Evolutionary conservation across 257 asterid species (phyloP).

Genomic region (Paulownia fortunei): DNA sequence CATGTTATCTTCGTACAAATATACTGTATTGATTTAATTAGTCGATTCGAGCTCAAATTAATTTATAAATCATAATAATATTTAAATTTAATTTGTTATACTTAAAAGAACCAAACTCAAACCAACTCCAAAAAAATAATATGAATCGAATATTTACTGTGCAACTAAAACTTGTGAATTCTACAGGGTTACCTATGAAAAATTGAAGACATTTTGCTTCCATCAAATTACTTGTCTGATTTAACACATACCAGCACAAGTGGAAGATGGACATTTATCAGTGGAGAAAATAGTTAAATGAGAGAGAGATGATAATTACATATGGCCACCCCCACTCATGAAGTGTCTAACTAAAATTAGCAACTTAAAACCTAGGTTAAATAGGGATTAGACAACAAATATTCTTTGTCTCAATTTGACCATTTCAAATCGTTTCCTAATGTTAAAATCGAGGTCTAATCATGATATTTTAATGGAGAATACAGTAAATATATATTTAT

Average conservation of each 20-base stretch:
- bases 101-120: too few species aligned
- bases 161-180: too few species aligned
- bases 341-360: slow-evolving; percentile 22
- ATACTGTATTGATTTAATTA: too few species aligned
- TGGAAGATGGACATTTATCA: slow-evolving; percentile 4
- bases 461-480: slow-evolving; percentile 33
- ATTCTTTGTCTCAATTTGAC: slow-evolving; percentile 35
- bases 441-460: slow-evolving; percentile 24
- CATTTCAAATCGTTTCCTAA: slow-evolving; percentile 19
- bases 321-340: too few species aligned
- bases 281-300: slow-evolving; percentile 36
- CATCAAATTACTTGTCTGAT: slow-evolving; percentile 21
- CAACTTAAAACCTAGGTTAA: neutral
- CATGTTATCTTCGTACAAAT: too few species aligned
- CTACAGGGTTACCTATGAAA: neutral
- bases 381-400: slow-evolving; percentile 19
- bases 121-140: too few species aligned
- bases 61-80: too few species aligned
- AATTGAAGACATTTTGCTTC: neutral
- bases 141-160: too few species aligned
- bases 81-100: too few species aligned
- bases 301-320: too few species aligned
- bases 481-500: neutral
- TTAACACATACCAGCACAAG: slow-evolving; percentile 27
- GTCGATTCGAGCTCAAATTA: too few species aligned